Evolutionary conservation across 2,329 filamentous ascomycete species (phyloP), one percentile per base, ranked within the genome.

Genomic region (Pseudogymnoascus sp.): DNA sequence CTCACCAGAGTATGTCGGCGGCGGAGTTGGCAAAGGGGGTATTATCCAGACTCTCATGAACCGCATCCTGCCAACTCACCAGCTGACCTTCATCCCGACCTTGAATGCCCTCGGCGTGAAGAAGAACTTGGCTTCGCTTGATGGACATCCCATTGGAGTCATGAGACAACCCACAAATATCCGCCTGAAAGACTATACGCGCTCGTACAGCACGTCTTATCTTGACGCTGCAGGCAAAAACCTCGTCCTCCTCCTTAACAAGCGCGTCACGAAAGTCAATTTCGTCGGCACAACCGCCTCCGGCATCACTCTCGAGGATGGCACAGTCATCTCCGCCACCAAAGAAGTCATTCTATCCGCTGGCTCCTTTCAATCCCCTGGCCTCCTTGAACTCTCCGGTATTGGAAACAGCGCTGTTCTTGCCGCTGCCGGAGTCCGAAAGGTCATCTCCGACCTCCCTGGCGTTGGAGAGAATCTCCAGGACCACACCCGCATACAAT

Each of bases 211-310:
- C 25, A 65, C 72, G 60, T 74, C 74, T 2, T 82, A 82, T 63
- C 70, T 78, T 0, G 59, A 67, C 7, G 59, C 64, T 17, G 66
- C 65, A 1, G 64, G 64, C 9, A 39, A 63, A 2, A 96, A 96
- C 77, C 76, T 96, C 73, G 91, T 89, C 41, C 80, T 96, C 63
- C 79, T 95, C 64, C 93, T 90, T 71, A 87, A 93, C 71, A 88
- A 90, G 12, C 92, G 90, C 84, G 91, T 95, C 63, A 88, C 84
- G 71, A 89, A 87, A 74, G 77, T 96, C 72, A 88, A 92, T 68
- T 55, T 64, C 12, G 64, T 61, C n/a, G 41, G 35, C 5, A 65
- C 62, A 29, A 63, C 60, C 5, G 59, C 59, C 13, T 44, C 63
- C 4, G 64, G 64, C 8, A 38, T 66, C 10, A 51, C 63, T n/a